Percentiles rank a stretch among this genome's conserved stretches.
phyloP scores from a whole-genome alignment of 441 rosid species.

The Codiaeum variegatum region DNA sequence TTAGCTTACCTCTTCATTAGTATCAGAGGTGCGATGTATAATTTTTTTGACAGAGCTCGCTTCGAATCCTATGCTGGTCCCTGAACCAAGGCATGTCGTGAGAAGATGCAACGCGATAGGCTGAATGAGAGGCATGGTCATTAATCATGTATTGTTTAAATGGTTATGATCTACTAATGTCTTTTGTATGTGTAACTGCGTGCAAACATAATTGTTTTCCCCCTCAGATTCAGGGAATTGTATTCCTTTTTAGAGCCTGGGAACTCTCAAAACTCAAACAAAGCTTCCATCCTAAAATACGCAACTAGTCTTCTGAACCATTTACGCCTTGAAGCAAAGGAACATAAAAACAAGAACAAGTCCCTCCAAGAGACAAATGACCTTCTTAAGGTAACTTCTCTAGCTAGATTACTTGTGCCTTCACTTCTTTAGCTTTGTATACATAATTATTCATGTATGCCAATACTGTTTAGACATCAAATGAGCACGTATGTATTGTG shows the following conservation, averaged over 20 bases:
- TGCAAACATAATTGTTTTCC: not conserved
- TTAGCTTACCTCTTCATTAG: not conserved
- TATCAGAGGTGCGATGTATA: not conserved
- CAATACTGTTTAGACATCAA: not conserved
- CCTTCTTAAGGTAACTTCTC: not conserved
- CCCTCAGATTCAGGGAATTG: not conserved
- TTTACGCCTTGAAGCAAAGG: not conserved
- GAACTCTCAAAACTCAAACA: not conserved
- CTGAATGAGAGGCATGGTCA: constrained; percentile 5
- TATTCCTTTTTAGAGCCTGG: not conserved
- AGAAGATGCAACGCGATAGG: not conserved
- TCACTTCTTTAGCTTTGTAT: not conserved
- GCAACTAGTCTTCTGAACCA: not conserved
- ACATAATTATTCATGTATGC: too few relatives aligned
- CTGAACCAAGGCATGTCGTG: not conserved
- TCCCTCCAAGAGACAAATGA: not conserved
- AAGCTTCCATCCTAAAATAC: not conserved
- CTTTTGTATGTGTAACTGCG: not conserved
- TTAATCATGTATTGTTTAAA: not conserved
- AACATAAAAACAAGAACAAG: not conserved
- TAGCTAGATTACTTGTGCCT: not conserved
- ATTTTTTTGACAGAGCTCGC: not conserved
- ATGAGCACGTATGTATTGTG: not conserved
- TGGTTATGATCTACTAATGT: not conserved
- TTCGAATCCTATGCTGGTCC: not conserved